Evolutionary conservation across 1,139 yeast species (phyloP).

Genomic region (Pichia sp.): DNA sequence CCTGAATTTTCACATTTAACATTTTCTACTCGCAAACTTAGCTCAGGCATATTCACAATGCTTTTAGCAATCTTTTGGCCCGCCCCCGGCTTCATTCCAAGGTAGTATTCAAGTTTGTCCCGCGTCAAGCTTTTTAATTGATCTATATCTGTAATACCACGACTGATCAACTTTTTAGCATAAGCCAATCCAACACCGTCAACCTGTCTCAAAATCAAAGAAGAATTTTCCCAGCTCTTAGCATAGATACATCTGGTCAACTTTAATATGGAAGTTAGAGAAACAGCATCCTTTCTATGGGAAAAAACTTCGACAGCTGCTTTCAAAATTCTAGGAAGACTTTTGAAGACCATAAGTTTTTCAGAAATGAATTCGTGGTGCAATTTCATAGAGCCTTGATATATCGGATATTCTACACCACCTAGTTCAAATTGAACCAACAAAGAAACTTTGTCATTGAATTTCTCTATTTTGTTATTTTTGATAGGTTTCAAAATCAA

Average conservation of each 20-base stretch:
- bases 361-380: conserved; percentile 41
- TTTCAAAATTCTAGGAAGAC: conserved; percentile 37
- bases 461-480: conserved; percentile 26
- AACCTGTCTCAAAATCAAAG: conserved; percentile 41
- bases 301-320: conserved; percentile 43
- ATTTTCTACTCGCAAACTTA: conserved; percentile 10
- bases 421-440: conserved; percentile 46
- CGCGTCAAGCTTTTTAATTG: conserved; percentile 32
- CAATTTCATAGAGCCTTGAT: conserved; percentile 36
- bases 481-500: conserved; percentile 34
- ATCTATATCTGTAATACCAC: conserved; percentile 28
- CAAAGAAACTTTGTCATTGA: conserved; percentile 35
- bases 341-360: conserved; percentile 38
- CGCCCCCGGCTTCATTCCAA: conserved; percentile 39
- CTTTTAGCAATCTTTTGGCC: conserved; percentile 27
- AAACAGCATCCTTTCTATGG: conserved; percentile 37
- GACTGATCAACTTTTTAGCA: conserved; percentile 36
- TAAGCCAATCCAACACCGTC: conserved; percentile 41
- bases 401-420: conserved; percentile 41
- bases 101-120: conserved; percentile 36
- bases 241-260: conserved; percentile 39
- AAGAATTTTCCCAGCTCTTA: conserved; percentile 45
- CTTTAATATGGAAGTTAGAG: conserved; percentile 36
- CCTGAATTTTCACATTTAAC: conserved; percentile 8
- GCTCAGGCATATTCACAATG: conserved; percentile 15